phyloP scores from a whole-genome alignment of 2,329 filamentous ascomycete species.

The Cercospora sp. region DNA sequence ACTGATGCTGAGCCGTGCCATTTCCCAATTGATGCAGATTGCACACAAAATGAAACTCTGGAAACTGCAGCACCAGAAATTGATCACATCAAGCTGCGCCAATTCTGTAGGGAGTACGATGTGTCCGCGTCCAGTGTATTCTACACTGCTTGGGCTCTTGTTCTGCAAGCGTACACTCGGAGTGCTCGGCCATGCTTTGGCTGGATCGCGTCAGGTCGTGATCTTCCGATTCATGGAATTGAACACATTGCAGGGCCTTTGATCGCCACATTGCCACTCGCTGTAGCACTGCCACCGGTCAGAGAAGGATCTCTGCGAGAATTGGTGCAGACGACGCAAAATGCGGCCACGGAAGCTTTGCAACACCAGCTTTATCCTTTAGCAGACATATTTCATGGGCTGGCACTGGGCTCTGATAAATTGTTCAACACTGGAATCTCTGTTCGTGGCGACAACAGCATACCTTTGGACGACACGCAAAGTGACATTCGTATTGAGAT shows the following conservation, averaged over 20 bases:
- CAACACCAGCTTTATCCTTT: neutral
- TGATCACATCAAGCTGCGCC: neutral
- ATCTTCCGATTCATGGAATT: slow-evolving; percentile 1
- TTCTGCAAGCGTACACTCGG: slow-evolving; percentile 4
- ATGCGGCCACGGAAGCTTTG: neutral
- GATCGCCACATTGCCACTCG: slow-evolving; percentile 4
- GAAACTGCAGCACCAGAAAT: neutral
- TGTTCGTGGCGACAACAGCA: neutral
- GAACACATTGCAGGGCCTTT: slow-evolving; percentile 37
- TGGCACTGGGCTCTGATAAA: neutral
- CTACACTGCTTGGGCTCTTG: neutral
- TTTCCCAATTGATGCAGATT: neutral
- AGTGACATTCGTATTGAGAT: neutral
- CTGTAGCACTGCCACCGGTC: neutral
- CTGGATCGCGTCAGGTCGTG: neutral
- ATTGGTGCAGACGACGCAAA: neutral
- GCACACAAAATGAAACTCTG: neutral
- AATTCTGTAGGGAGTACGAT: neutral
- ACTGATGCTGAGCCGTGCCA: neutral
- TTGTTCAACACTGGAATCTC: neutral
- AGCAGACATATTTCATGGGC: neutral
- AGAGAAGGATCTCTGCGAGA: neutral
- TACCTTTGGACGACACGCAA: neutral
- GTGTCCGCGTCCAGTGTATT: neutral
- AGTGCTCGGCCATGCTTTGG: neutral